Evolutionary conservation across 352 stramenopile species (phyloP).

Genomic region (Pythium sp.): DNA sequence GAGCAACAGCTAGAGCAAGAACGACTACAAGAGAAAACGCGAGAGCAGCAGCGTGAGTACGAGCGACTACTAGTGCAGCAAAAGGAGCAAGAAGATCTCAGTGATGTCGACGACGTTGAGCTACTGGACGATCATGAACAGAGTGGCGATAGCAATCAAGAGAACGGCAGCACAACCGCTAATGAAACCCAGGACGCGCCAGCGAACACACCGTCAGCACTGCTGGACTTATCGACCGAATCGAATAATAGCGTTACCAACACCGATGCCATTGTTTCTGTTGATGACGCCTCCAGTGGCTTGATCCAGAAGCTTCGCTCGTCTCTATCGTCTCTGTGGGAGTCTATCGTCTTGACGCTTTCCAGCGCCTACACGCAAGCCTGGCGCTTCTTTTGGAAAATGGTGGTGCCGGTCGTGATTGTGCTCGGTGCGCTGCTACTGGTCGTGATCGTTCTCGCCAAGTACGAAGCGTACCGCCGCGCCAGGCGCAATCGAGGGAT

Average conservation of each 20-base stretch:
- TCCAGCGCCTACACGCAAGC: not conserved
- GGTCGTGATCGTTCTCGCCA: constrained; percentile 3
- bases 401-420: constrained; percentile 9
- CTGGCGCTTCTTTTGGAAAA: constrained; percentile 5
- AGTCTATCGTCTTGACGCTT: not conserved
- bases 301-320: not conserved
- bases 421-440: constrained; percentile 12
- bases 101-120: not conserved
- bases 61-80: not conserved
- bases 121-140: not conserved
- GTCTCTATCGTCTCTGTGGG: not conserved
- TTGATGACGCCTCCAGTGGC: not conserved
- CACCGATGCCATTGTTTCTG: not conserved
- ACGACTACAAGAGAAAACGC: not conserved
- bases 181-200: not conserved
- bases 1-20: not conserved
- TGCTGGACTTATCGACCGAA: not conserved
- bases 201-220: not conserved
- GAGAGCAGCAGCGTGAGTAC: not conserved
- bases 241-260: not conserved
- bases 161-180: not conserved
- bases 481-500: not conserved
- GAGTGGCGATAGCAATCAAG: not conserved
- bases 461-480: not conserved
- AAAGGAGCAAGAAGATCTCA: not conserved